Conservation (phyloP, 305 asterid genomes). For the Fraxinus latifolia region DNA sequence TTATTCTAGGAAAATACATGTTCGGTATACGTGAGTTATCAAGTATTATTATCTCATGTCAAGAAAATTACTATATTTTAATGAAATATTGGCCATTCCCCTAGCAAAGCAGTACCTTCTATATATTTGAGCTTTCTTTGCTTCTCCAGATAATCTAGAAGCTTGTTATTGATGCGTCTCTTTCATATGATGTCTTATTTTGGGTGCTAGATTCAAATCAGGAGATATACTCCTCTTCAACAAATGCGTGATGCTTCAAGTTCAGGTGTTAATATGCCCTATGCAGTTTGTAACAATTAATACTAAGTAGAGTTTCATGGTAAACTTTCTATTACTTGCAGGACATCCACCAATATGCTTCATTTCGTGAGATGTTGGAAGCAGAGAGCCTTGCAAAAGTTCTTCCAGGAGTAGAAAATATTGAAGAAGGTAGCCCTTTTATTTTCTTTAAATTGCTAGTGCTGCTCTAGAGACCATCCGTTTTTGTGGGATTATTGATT, state of each 20-base stretch:
- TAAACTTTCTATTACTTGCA: constrained; percentile 32
- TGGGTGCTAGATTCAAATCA: constrained; percentile 48
- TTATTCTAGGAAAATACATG: neutral
- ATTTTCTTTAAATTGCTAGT: neutral
- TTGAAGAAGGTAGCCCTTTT: constrained; percentile 57
- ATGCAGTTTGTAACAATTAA: constrained; percentile 19
- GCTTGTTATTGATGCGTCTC: neutral
- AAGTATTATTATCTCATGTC: neutral
- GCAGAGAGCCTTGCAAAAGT: constrained; percentile 55
- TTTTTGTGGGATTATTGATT: neutral
- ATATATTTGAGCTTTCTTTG: neutral
- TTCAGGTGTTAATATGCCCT: constrained; percentile 58
- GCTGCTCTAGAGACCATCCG: neutral
- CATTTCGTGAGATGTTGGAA: constrained; percentile 77
- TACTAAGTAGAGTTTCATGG: neutral
- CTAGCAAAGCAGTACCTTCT: neutral
- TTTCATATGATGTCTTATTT: constrained; percentile 25
- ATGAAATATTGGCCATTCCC: neutral
- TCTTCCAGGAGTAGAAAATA: constrained; percentile 69
- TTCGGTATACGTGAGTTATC: neutral
- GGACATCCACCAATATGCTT: constrained; percentile 61
- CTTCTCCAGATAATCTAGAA: neutral
- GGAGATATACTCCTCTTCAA: constrained; percentile 65
- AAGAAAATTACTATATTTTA: neutral
- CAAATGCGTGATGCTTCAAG: constrained; percentile 67